A percentile compares a stretch with the other conserved stretches of the same genome.
These are phyloP conservation scores for Nitzschia sp. DNA, from an alignment of 108 stramenopile genomes.

Conservation along the genomic window DNA sequence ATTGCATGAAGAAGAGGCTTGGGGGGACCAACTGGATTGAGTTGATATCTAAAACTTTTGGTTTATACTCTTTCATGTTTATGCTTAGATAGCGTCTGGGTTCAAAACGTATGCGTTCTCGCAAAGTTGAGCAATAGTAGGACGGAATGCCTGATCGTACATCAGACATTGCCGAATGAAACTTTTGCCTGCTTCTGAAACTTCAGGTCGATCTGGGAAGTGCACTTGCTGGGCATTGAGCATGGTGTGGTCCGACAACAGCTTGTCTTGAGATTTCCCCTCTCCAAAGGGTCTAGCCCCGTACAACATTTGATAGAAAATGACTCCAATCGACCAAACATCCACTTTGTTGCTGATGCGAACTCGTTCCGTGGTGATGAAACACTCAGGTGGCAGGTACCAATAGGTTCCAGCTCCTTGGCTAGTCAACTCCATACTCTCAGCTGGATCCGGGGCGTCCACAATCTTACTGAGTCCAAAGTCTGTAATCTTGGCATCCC, in stretches of 20 bases:
- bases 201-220: conserved; percentile 80
- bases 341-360: conserved; percentile 96
- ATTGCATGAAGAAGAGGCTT: too few relatives aligned
- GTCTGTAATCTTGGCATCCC: conserved; percentile 98
- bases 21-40: too few relatives aligned
- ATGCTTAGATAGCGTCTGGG: background rate
- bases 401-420: conserved; percentile 99
- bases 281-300: conserved; percentile 97
- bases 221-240: conserved; percentile 88
- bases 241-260: conserved; percentile 89
- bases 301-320: conserved; percentile 99
- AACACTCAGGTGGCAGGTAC: conserved; percentile 99
- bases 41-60: too few relatives aligned
- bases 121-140: conserved; percentile 87
- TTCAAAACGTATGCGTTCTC: conserved; percentile 67
- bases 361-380: conserved; percentile 76
- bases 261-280: conserved; percentile 92
- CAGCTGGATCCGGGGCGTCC: conserved; percentile 67
- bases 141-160: conserved; percentile 87
- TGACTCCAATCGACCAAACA: conserved; percentile 98
- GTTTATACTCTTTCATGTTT: too few relatives aligned
- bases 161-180: conserved; percentile 91
- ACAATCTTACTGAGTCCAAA: conserved; percentile 96
- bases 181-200: conserved; percentile 90
- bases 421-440: conserved; percentile 97